Base-by-base conservation (phyloP, 2,329 filamentous ascomycete genomes). In the Aureobasidium subglaciale region DNA sequence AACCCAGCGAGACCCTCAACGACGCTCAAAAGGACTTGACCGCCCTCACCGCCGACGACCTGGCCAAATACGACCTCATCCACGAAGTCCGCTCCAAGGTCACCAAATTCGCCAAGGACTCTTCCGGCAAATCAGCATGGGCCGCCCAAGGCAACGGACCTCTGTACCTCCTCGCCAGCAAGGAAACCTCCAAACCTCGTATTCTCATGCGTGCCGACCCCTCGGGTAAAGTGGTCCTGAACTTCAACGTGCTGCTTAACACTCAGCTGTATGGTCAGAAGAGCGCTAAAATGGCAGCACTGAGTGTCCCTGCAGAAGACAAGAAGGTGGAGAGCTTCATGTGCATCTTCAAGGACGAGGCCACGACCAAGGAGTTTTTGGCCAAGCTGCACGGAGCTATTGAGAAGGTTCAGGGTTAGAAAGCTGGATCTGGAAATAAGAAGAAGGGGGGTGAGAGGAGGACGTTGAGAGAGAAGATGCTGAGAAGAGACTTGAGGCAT, bases 171-270 rank as follows among this genome's bases (percentile, higher is more conserved):
- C 75, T 95, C 59, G 86, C 86, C 70, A 80, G 92, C 73, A 87
- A 88, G 67, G 77, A 78, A 15, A 88, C 83, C 0, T 82, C 80
- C 18, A 77, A 79, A 25, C 79, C 84, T 4, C 82, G 89, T 37
- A 73, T 93, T 42, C 72, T 95, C 18, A 72, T 91, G 59, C 83
- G 89, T 48, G 82, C 82, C n/a, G 86, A 90, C 60, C 87, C 88
- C 0, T 80, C 84, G 59, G 89, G 89, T 15, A 81, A 86, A 35
- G 75, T 92, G 43, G 79, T 86, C 3, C 73, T 95, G 64, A 95
- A 95, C 71, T 81, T 85, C 62, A 70, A 76, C 18, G 69, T 91
- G 46, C 70, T 88, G 30, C 18, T 41, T 10, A 56, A 56, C 32
- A 73, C 81, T 2, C 73, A 90, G 73, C 80, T 80, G 63, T 73